Evolutionary conservation across 192 early-diverging fungal genomes (phyloP), one percentile per base, ranked within the genome.

Genomic region (Helicostylum pulchrum): DNA sequence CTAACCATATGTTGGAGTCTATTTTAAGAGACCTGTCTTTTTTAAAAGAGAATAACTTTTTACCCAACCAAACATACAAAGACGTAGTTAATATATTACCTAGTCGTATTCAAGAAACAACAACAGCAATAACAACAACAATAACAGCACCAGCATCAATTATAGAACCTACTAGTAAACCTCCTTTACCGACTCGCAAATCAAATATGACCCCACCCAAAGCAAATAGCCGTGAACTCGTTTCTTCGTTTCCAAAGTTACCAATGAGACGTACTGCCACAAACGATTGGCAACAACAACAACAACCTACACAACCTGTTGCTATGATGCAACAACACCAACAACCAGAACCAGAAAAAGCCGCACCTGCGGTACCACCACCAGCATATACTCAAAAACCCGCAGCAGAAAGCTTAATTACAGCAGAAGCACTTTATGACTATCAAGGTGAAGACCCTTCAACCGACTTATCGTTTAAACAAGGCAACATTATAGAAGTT

Each of bases 341-440:
- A 19, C 46, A 45, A 45, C 15, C 46, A 49, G 44, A 34, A 17
- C 61, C 61, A 2, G 48, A 31, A 21, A 51, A 51, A 26, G 7
- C 19, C 3, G 42, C 34, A 2, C 15, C 49, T 5, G 21, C 59
- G 21, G 20, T 21, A 17, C 54, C 57, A 36, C 67, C 72, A 30
- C 72, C 72, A 7, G 54, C 59, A 3, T 69, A 60, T 42, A 34
- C 45, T 15, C 43, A 59, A 7, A 59, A 59, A 23, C 10, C 63
- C 12, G 50, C 14, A 11, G 30, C 50, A 14, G 39, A 53, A 17
- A 65, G 64, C 7, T 32, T 66, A 23, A 34, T 46, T 8, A 71
- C 71, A 23, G 85, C 78, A 43, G 66, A 75, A 23, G 88, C 88
- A 14, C 53, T 87, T 48, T 89, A 87, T 61, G 88, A 89, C 58